Evolutionary conservation across 495 filamentous ascomycete genomes (phyloP), one percentile per base, ranked within the genome.

Genomic region (Trichoderma reesei): DNA sequence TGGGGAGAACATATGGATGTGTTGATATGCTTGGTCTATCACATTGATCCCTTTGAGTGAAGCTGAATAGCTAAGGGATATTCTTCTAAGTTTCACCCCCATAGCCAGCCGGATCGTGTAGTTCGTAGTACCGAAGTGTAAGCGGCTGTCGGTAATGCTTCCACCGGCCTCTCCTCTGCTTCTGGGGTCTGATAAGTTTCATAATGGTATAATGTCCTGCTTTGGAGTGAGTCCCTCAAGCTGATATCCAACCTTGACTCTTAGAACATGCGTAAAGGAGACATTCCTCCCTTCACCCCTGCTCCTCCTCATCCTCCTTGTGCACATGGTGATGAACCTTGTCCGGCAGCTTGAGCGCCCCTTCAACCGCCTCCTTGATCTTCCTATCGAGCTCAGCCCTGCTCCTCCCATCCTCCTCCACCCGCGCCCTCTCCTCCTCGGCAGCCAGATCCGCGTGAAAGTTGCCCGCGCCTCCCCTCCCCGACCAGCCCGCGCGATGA

Each of bases 401-500:
- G 66, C 72, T 67, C 60, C 68, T 63, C 68, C 68, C 63, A 68
- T 72, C 67, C 63, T 67, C 60, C 66, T 74, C 64, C 60, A 69
- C 69, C 61, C 64, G 41, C 36, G 13, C 34, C 39, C 71, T 70
- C 5, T 42, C 65, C 41, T 72, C 68, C 42, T 67, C 60, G 39
- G 63, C 65, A 63, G 67, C 63, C 64, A 67, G 56, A 44, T 72
- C 72, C 7, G 62, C 65, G 37, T 62, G 20, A 72, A 77, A 86
- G 71, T 87, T 87, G 13, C 85, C 85, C 6, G 82, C 82, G 26
- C 85, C 85, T 18, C 85, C 85, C 33, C 85, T 72, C 0, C 85
- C 84, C 37, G 75, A 16, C 59, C 34, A 41, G 0, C 18, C 59
- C 11, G 59, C 59, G 4, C 59, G 33, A 5, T 38, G 59, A 41